Base-by-base conservation (phyloP, 805 yeast genomes). In the Cyberlindnera amylophila region DNA sequence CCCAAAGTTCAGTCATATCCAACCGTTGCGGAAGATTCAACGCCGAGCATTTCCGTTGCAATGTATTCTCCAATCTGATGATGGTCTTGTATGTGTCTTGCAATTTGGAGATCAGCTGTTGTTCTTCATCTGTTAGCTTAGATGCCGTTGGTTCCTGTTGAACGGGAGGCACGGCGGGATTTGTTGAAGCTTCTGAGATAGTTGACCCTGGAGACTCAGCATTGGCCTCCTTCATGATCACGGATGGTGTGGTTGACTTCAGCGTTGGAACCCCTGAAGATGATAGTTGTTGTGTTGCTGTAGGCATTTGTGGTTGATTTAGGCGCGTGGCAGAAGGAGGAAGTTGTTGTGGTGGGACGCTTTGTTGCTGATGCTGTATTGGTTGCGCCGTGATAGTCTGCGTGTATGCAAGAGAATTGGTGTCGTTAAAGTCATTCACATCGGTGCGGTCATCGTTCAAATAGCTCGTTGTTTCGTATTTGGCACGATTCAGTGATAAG, bases 11-110 rank as follows among this genome's bases (percentile, higher is more conserved):
- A 50, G 82, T 81, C 82, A 41, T 77, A 65, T 62, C 78, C 46
- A 67, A 68, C 59, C 65, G 72, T 59, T 62, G 84, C 54, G 66
- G 81, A 59, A 63, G 73, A 57, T 64, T 83, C 64, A 61, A 74
- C 61, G 57, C 79, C 72, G 56, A 77, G 70, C 88, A 85, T 48
- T 80, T 79, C 49, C 81, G 82, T 58, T 82, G 89, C 16, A 83
- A 77, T 42, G 77, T 77, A 43, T 78, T 79, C 64, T 83, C 90
- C 47, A 76, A 72, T 49, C 77, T 76, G 35, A 83, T 79, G 32
- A 83, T 84, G 38, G 75, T 69, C 53, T 82, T 81, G 60, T 83
- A 84, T 3, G 88, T 81, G 55, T 83, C 89, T 59, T 84, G 87
- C 19, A 84, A 60, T 56, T 82, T 82, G 2, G 82, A 70, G 2